Evolutionary conservation across 2,329 filamentous ascomycete species (phyloP).

Genomic region (Fusarium kyushuense): DNA sequence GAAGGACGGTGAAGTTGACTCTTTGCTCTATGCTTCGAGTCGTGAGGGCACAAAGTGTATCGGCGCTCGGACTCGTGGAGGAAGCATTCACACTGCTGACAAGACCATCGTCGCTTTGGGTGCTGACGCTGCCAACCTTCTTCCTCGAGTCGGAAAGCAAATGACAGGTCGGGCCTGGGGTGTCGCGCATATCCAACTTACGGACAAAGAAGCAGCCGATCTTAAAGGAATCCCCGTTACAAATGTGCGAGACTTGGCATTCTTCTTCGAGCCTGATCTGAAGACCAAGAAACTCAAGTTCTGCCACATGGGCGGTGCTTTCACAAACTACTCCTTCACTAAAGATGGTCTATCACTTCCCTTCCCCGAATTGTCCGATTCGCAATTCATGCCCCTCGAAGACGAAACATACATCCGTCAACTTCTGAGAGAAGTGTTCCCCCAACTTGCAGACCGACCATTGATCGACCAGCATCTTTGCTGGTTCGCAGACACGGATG

Average conservation of each 20-base stretch:
- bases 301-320: conserved; percentile 35
- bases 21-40: conserved; percentile 17
- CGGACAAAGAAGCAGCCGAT: conserved; percentile 15
- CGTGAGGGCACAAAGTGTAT: conserved; percentile 22
- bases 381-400: conserved; percentile 34
- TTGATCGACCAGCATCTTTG: conserved; percentile 31
- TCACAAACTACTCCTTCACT: conserved; percentile 30
- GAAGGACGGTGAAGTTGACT: conserved; percentile 27
- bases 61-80: conserved; percentile 17
- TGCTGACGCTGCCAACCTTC: conserved; percentile 18
- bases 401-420: conserved; percentile 26
- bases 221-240: conserved; percentile 32
- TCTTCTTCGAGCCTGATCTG: conserved; percentile 31
- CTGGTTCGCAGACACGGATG: conserved; percentile 35
- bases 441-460: conserved; percentile 9
- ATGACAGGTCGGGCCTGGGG: conserved; percentile 34
- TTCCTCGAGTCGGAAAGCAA: conserved; percentile 28
- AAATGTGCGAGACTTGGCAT: conserved; percentile 31
- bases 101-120: conserved; percentile 27
- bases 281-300: conserved; percentile 34
- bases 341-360: conserved; percentile 30
- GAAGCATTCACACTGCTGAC: conserved; percentile 22
- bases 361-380: conserved; percentile 1
- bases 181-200: conserved; percentile 31
- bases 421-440: conserved; percentile 23